Conservation (phyloP, 148 eudicot genomes). For the Fallopia convolvulus region DNA sequence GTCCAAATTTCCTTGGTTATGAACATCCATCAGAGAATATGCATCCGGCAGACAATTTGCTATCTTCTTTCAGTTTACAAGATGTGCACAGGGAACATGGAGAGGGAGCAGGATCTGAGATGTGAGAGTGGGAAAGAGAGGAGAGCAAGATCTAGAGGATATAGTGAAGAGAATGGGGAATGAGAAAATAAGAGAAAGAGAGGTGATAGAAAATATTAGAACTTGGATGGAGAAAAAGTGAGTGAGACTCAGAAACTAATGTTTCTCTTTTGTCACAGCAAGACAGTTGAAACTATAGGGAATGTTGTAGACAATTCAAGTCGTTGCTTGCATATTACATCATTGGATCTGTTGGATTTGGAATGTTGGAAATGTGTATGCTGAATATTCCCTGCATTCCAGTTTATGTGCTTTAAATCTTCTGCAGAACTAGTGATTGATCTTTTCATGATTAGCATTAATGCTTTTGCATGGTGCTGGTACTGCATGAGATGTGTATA, state of each 20-base stretch:
- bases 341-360: not conserved
- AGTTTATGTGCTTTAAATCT: not conserved
- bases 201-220: not conserved
- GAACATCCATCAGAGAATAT: not conserved
- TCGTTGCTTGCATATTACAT: not conserved
- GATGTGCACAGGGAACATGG: not conserved
- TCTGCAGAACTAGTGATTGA: not conserved
- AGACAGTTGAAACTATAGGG: not conserved
- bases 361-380: not conserved
- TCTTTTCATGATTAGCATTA: not conserved
- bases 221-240: not conserved
- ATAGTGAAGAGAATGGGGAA: not conserved
- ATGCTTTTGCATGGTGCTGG: not conserved
- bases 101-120: not conserved
- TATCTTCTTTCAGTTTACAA: not conserved
- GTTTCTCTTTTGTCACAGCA: not conserved
- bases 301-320: not conserved
- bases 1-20: not conserved
- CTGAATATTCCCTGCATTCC: not conserved
- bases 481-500: not conserved
- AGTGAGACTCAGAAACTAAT: not conserved
- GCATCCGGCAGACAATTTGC: not conserved
- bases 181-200: not conserved
- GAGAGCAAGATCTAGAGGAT: not conserved
- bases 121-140: not conserved